A percentile compares a stretch with the other conserved stretches of the same genome.
Conservation (phyloP, 106 monocot genomes). For the Dendrobium chrysotoxum region DNA sequence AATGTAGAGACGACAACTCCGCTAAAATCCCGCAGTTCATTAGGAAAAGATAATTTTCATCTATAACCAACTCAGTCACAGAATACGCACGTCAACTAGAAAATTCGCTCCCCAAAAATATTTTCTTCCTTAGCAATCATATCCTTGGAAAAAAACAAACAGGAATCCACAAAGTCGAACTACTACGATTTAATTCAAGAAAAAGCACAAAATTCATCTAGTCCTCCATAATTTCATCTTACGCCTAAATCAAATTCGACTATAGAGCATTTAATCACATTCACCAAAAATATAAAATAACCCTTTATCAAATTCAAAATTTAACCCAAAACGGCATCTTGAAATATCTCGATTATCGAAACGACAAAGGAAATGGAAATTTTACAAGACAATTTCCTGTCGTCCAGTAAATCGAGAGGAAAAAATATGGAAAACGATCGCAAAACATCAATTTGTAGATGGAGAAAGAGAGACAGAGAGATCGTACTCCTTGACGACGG, state of each 20-base stretch:
- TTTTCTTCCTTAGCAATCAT: background rate
- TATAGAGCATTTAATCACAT: background rate
- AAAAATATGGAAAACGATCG: background rate
- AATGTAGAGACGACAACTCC: background rate
- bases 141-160: background rate
- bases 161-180: background rate
- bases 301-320: background rate
- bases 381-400: background rate
- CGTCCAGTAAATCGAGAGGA: background rate
- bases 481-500: slow-evolving; percentile 54
- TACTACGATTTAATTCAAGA: background rate
- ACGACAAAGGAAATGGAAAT: background rate
- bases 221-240: background rate
- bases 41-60: background rate
- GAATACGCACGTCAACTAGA: background rate
- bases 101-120: background rate
- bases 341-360: background rate
- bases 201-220: background rate
- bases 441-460: background rate
- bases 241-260: background rate
- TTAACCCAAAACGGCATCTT: background rate
- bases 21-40: background rate
- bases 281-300: background rate
- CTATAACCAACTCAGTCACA: background rate
- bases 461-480: background rate